phyloP scores from a whole-genome alignment of 2,329 filamentous ascomycete genomes.

The Colletotrichum lindemuthianum region DNA sequence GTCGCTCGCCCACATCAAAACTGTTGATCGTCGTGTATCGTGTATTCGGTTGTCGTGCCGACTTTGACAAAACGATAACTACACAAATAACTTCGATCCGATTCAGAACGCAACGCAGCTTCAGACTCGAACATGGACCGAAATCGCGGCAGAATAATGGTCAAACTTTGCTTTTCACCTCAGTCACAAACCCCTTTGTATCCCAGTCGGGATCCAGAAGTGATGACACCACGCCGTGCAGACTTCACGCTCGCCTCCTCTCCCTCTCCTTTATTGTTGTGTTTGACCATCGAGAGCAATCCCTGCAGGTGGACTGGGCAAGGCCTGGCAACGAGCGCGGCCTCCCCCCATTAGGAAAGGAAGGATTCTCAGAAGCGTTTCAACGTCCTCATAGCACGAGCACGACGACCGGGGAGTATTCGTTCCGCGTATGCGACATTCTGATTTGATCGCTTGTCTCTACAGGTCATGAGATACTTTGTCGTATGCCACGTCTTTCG shows the following conservation, averaged over 20 bases:
- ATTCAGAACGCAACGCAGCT: too few species aligned
- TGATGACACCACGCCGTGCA: conserved; percentile 7
- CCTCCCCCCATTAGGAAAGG: neutral
- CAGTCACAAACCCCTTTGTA: neutral
- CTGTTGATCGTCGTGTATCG: conserved; percentile 26
- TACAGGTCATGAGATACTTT: too few species aligned
- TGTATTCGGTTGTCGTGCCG: neutral
- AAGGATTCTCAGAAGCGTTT: conserved; percentile 12
- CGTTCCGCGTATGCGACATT: neutral
- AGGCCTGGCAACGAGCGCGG: neutral
- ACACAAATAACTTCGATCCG: too few species aligned
- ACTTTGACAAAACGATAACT: neutral
- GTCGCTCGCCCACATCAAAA: conserved; percentile 6
- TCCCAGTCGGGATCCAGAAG: conserved; percentile 2
- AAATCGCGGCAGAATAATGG: too few species aligned
- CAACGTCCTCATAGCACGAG: neutral
- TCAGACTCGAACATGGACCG: too few species aligned
- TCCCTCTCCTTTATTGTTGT: neutral
- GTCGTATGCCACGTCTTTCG: too few species aligned
- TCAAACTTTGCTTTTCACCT: too few species aligned
- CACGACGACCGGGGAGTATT: neutral
- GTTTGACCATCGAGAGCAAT: conserved; percentile 6
- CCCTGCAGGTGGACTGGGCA: conserved; percentile 20
- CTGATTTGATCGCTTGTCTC: conserved; percentile 16
- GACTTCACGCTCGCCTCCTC: neutral